Percentiles rank a stretch among this genome's conserved stretches.
These are phyloP conservation scores for Kalanchoe fedtschenkoi DNA, from an alignment of 164 flowering plant species.

Conservation along the genomic window DNA sequence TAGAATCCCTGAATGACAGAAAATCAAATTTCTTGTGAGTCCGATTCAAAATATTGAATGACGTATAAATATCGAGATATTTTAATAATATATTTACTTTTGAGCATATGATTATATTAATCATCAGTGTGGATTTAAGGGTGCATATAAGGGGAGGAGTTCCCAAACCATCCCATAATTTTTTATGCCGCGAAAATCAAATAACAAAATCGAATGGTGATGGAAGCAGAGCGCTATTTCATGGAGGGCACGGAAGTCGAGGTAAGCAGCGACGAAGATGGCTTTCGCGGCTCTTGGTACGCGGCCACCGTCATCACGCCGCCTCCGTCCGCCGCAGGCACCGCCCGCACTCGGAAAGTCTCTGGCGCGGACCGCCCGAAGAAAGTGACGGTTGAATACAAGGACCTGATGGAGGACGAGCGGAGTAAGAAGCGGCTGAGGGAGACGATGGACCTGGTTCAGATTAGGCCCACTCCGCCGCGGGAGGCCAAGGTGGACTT, in stretches of 20 bases:
- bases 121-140: too few relatives aligned
- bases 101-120: too few relatives aligned
- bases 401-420: constrained; percentile 16
- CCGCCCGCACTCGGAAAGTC: neutral
- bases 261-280: constrained; percentile 30
- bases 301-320: constrained; percentile 21
- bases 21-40: too few relatives aligned
- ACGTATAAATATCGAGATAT: too few relatives aligned
- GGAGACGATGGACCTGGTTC: constrained; percentile 19
- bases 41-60: too few relatives aligned
- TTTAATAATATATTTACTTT: too few relatives aligned
- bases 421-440: constrained; percentile 13
- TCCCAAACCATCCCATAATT: too few relatives aligned
- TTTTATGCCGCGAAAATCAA: too few relatives aligned
- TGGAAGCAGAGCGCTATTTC: neutral
- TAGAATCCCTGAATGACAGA: too few relatives aligned
- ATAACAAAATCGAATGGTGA: neutral
- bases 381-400: constrained; percentile 17
- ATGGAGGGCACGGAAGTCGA: neutral
- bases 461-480: constrained; percentile 30
- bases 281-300: constrained; percentile 39
- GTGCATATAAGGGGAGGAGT: too few relatives aligned
- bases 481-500: constrained; percentile 14
- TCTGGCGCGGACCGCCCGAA: neutral
- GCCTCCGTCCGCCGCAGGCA: constrained; percentile 8